Evolutionary conservation across 768 basidiomycete species (phyloP).

Genomic region (Mycena venus): DNA sequence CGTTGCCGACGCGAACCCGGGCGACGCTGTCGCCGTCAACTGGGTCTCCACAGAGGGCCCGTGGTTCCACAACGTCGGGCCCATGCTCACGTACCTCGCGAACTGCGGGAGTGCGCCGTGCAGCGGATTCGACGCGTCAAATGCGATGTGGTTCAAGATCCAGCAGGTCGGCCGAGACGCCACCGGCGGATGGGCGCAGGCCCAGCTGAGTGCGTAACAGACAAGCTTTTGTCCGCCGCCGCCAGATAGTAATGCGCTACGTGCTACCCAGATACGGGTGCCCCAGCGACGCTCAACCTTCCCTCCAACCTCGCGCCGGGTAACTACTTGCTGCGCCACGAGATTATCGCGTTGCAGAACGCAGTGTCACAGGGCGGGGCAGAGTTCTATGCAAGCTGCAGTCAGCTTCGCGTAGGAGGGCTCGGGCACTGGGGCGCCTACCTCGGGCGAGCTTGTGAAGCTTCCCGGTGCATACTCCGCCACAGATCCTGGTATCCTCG

Average conservation of each 20-base stretch:
- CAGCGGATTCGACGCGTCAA: slow-evolving; percentile 67
- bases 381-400: slow-evolving; percentile 86
- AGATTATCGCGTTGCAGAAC: slow-evolving; percentile 84
- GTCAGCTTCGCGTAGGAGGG: slow-evolving; percentile 70
- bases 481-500: slow-evolving; percentile 79
- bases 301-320: slow-evolving; percentile 72
- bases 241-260: slow-evolving; percentile 42
- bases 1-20: slow-evolving; percentile 61
- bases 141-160: slow-evolving; percentile 84
- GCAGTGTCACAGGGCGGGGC: slow-evolving; percentile 70
- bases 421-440: slow-evolving; percentile 62
- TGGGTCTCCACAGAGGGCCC: slow-evolving; percentile 50
- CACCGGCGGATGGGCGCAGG: slow-evolving; percentile 64
- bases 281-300: slow-evolving; percentile 55
- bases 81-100: slow-evolving; percentile 82
- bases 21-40: slow-evolving; percentile 56
- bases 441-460: slow-evolving; percentile 63
- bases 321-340: slow-evolving; percentile 83
- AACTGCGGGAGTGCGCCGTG: slow-evolving; percentile 70
- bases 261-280: slow-evolving; percentile 42
- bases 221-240: background rate
- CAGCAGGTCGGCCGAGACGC: slow-evolving; percentile 61
- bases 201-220: slow-evolving; percentile 63
- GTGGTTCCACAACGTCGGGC: slow-evolving; percentile 75
- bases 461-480: slow-evolving; percentile 84